Evolutionary conservation across 768 basidiomycete species (phyloP).

Genomic region (Sutorius australiensis): DNA sequence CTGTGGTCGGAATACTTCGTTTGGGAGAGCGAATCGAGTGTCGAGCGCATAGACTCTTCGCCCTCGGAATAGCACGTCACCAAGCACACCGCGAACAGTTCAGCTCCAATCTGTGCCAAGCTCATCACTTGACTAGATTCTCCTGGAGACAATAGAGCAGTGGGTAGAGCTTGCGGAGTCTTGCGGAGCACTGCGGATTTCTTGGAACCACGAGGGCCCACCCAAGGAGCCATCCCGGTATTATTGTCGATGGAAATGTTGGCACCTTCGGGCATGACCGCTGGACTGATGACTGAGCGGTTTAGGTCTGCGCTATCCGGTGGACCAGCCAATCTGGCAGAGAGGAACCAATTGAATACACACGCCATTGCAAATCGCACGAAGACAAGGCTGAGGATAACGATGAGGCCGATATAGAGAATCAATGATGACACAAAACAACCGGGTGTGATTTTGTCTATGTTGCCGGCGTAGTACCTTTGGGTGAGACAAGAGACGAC

Average conservation of each 20-base stretch:
- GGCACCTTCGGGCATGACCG: constrained; percentile 95
- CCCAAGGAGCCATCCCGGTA: constrained; percentile 94
- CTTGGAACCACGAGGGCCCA: constrained; percentile 51
- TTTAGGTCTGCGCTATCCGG: constrained; percentile 70
- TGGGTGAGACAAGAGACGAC: constrained; percentile 78
- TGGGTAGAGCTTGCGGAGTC: constrained; percentile 41
- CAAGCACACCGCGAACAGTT: constrained; percentile 91
- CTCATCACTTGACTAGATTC: constrained; percentile 57
- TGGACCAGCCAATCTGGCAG: constrained; percentile 72
- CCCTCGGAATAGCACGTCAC: constrained; percentile 99
- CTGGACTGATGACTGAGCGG: constrained; percentile 85
- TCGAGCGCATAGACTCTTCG: constrained; percentile 85
- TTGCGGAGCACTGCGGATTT: constrained; percentile 42
- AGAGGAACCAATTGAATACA: constrained; percentile 95
- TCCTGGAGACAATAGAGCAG: constrained; percentile 43
- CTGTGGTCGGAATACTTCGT: constrained; percentile 90
- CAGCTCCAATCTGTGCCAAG: constrained; percentile 87
- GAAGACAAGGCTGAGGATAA: constrained; percentile 87
- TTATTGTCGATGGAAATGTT: constrained; percentile 90
- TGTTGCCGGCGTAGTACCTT: constrained; percentile 90
- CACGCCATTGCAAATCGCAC: constrained; percentile 96
- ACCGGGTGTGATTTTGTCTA: constrained; percentile 94
- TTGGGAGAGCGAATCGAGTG: constrained; percentile 87
- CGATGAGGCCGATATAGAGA: constrained; percentile 84
- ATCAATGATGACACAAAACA: constrained; percentile 90